These are phyloP conservation scores for Trametes cubensis DNA, from an alignment of 768 basidiomycete genomes.

Conservation along the genomic window DNA sequence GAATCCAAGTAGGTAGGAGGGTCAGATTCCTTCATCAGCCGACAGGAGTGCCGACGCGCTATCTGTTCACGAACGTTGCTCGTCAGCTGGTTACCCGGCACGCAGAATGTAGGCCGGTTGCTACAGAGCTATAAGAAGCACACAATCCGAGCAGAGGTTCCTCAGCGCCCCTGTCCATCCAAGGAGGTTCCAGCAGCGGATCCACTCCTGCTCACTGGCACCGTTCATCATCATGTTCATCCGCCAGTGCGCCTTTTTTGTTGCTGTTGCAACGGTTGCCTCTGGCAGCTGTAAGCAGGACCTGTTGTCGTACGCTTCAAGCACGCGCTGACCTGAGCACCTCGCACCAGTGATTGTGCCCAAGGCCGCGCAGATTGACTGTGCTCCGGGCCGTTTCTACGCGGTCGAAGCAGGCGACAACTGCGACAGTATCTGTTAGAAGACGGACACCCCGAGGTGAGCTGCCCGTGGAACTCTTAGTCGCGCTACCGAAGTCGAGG, in stretches of 20 bases:
- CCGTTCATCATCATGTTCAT: neutral
- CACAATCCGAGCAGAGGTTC: too few relatives aligned
- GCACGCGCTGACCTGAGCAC: neutral
- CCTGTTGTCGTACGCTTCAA: neutral
- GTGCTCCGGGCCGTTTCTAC: conserved; percentile 47
- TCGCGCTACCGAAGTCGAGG: too few relatives aligned
- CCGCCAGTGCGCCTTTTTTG: neutral
- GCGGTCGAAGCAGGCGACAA: conserved; percentile 53
- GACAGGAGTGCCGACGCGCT: too few relatives aligned
- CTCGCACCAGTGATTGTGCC: conserved; percentile 46
- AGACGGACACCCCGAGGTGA: conserved; percentile 49
- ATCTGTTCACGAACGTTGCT: too few relatives aligned
- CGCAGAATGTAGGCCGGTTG: too few relatives aligned
- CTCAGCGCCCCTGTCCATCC: too few relatives aligned
- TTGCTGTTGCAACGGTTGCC: neutral
- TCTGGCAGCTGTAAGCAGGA: neutral
- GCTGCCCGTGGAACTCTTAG: conserved; percentile 12
- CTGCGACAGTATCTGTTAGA: conserved; percentile 56
- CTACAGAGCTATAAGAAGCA: too few relatives aligned
- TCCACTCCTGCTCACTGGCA: too few relatives aligned
- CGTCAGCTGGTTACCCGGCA: too few relatives aligned
- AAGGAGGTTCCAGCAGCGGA: too few relatives aligned
- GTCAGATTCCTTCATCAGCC: too few relatives aligned
- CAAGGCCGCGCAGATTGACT: conserved; percentile 33
- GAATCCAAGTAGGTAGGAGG: too few relatives aligned